phyloP scores from a whole-genome alignment of 164 flowering plant genomes.

The Stephania cephalantha region DNA sequence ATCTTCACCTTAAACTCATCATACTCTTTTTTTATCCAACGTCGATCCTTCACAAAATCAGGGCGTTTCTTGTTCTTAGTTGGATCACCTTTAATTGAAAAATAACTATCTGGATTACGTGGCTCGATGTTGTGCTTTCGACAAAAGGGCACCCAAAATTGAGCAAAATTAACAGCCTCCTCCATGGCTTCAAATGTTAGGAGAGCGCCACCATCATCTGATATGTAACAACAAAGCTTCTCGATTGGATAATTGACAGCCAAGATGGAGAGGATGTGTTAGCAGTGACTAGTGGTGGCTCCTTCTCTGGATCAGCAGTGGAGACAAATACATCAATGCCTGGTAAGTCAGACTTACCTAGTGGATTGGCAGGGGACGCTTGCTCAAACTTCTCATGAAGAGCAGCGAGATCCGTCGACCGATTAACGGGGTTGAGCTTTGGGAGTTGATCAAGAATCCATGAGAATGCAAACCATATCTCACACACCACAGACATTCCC shows the following conservation, averaged over 20 bases:
- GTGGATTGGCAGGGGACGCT: constrained; percentile 47
- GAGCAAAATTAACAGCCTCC: constrained; percentile 78
- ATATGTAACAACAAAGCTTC: constrained; percentile 81
- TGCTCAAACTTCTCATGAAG: constrained; percentile 72
- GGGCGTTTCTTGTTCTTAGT: constrained; percentile 52
- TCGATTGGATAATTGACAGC: constrained; percentile 92
- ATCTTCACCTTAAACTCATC: constrained; percentile 78
- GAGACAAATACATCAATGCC: constrained; percentile 87
- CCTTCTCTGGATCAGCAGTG: constrained; percentile 95
- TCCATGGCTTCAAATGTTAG: constrained; percentile 92
- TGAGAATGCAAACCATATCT: constrained; percentile 90
- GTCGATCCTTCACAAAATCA: constrained; percentile 74
- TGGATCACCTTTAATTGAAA: constrained; percentile 57
- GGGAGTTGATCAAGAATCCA: constrained; percentile 96
- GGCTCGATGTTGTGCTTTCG: constrained; percentile 76
- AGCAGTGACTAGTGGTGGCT: constrained; percentile 86
- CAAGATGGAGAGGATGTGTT: constrained; percentile 78
- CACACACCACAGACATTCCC: constrained; percentile 87
- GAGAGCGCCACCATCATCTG: constrained; percentile 92
- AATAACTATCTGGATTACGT: constrained; percentile 73
- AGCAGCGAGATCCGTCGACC: constrained; percentile 57
- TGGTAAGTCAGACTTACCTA: constrained; percentile 81
- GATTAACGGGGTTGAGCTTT: constrained; percentile 71
- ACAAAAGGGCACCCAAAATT: constrained; percentile 81
- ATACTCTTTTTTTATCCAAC: constrained; percentile 66